Base-by-base conservation (phyloP, 805 yeast genomes). In the Brettanomyces sp. region DNA sequence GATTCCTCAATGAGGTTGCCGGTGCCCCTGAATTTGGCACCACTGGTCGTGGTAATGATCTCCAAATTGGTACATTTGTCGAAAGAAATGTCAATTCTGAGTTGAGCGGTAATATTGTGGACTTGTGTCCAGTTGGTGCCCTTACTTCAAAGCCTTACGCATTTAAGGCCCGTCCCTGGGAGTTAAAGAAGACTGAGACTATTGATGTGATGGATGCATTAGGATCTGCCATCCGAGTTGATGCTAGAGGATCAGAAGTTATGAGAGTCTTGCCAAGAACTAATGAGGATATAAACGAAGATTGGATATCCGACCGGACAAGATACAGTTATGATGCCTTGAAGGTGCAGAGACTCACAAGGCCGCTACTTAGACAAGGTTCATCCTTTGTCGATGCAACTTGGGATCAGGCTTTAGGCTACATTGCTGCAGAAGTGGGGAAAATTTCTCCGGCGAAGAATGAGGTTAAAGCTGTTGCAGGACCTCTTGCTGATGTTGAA, bases 111-210 rank as follows among this genome's bases (percentile, higher is more conserved):
- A 86, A 86, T 69, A 80, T 86, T 53, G 78, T 87, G 53, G 95
- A 86, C 64, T 73, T 86, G 55, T 86, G 95, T 69, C 95, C 95
- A 21, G 95, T 86, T 51, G 95, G 95, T 57, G 95, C 95, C 1
- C 77, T 86, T 57, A 87, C 95, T 34, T 79, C 87, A 28, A 87
- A 87, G 67, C 95, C 95, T 24, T 86, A 86, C 58, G 89, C 95
- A n/a, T 86, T 86, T 74, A 80, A 79, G 61, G 95, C 95, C 13
- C 77, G 95, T 62, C 95, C 95, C 30, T 86, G 95, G 95, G 95
- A 86, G 67, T 76, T 87, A 63, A 86, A 85, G 70, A 80, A 85
- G 72, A 85, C 95, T 42, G 95, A 86, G 66, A 74, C 91, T 44
- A 76, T 86, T 56, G 95, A 86, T 64, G 93, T 86, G 12, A 65